Evolutionary conservation across 1,139 yeast species (phyloP).

Genomic region (Blastobotrys niveus): DNA sequence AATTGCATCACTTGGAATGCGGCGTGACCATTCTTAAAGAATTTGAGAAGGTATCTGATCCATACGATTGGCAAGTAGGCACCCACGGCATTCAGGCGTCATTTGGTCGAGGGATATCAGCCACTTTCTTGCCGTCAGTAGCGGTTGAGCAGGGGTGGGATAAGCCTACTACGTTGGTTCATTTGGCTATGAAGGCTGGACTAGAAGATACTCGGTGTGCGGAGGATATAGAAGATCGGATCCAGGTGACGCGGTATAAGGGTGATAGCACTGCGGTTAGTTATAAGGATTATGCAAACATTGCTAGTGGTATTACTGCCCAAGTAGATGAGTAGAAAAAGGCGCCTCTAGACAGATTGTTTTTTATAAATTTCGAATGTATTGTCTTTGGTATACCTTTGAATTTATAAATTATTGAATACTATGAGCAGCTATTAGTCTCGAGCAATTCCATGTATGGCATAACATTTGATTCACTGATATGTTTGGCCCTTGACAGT

Average conservation of each 20-base stretch:
- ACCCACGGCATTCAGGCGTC: constrained; percentile 68
- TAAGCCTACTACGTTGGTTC: constrained; percentile 59
- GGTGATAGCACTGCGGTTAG: constrained; percentile 31
- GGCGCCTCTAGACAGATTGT: too few species aligned
- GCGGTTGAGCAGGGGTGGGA: constrained; percentile 89
- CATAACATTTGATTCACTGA: too few species aligned
- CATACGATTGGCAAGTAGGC: constrained; percentile 77
- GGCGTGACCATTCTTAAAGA: constrained; percentile 60
- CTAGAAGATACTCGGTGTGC: constrained; percentile 23
- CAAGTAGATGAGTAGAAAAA: too few species aligned
- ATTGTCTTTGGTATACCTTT: too few species aligned
- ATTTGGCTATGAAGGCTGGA: constrained; percentile 72
- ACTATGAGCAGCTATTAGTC: too few species aligned
- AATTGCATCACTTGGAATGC: constrained; percentile 49
- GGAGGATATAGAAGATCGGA: constrained; percentile 15
- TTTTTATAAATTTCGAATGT: too few species aligned
- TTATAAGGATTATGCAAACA: constrained; percentile 28
- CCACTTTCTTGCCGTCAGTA: constrained; percentile 88
- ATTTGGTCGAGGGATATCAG: constrained; percentile 43
- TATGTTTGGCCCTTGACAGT: too few species aligned
- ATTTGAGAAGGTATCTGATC: constrained; percentile 47
- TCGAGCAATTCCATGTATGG: too few species aligned
- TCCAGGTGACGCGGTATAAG: constrained; percentile 34
- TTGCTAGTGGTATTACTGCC: not conserved
- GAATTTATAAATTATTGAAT: not conserved